Conservation (phyloP, 208 protist species). For the Leishmania major region DNA sequence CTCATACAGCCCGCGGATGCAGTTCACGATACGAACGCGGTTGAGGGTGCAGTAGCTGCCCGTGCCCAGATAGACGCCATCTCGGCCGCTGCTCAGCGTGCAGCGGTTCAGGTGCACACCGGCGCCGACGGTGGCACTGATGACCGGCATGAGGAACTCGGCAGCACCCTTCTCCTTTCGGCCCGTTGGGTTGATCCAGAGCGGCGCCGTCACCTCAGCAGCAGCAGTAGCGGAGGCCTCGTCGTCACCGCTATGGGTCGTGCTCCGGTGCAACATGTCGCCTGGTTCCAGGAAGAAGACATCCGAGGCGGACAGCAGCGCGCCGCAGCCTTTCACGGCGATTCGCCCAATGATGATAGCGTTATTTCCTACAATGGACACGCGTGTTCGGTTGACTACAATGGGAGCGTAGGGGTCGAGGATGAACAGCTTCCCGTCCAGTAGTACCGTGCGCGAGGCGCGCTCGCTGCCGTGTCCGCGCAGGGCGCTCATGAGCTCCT, state of each 20-base stretch:
- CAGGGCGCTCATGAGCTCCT: conserved; percentile 45
- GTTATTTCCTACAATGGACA: conserved; percentile 63
- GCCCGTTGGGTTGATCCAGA: neutral
- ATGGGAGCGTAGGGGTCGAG: conserved; percentile 36
- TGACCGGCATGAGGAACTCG: conserved; percentile 25
- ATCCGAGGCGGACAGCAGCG: conserved; percentile 49
- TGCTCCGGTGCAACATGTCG: conserved; percentile 12
- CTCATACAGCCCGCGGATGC: conserved; percentile 66
- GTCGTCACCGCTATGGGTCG: neutral
- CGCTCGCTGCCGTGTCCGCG: conserved; percentile 42
- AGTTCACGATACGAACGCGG: conserved; percentile 43
- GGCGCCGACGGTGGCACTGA: conserved; percentile 47
- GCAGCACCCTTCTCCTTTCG: conserved; percentile 6
- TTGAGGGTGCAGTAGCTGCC: conserved; percentile 40
- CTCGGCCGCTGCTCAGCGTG: conserved; percentile 54
- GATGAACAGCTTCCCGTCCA: conserved; percentile 44
- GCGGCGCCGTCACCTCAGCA: neutral
- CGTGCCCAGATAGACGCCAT: conserved; percentile 66
- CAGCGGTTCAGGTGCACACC: conserved; percentile 42
- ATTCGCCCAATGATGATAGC: conserved; percentile 55
- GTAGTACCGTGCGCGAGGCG: conserved; percentile 48
- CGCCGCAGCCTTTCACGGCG: conserved; percentile 27
- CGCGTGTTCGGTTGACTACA: conserved; percentile 35
- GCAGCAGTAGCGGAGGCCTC: neutral
- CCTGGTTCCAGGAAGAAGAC: conserved; percentile 43